Evolutionary conservation across 139 green algal genomes (phyloP).

Genomic region (Coelastrella sp.): DNA sequence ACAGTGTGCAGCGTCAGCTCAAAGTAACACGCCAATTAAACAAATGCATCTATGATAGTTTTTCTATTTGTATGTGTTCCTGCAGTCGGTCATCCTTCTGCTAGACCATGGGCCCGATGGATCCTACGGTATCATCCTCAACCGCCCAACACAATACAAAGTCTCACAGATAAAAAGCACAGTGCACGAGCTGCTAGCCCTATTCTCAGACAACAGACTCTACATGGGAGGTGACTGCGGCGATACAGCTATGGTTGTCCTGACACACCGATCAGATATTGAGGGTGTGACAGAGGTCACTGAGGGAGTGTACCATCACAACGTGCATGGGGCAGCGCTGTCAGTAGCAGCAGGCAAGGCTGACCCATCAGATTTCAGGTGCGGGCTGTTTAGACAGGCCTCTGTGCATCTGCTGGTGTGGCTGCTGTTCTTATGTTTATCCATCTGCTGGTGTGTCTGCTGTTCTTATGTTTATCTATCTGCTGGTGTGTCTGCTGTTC

Average conservation of each 20-base stretch:
- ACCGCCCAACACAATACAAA: conserved; percentile 46
- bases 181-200: conserved; percentile 23
- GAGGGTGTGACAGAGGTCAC: conserved; percentile 33
- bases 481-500: neutral
- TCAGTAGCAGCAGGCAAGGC: conserved; percentile 21
- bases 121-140: conserved; percentile 45
- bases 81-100: conserved; percentile 42
- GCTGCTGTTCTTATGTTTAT: neutral
- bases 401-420: neutral
- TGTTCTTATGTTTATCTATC: neutral
- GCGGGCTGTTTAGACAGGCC: neutral
- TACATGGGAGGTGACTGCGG: conserved; percentile 47
- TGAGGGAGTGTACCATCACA: conserved; percentile 37
- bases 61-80: neutral
- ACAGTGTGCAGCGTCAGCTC: too few relatives aligned
- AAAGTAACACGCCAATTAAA: too few relatives aligned
- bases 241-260: conserved; percentile 42
- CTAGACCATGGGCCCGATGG: conserved; percentile 47
- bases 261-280: conserved; percentile 37
- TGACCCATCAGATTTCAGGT: conserved; percentile 31
- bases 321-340: conserved; percentile 15
- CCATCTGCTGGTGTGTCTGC: neutral
- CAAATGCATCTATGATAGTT: too few relatives aligned
- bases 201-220: conserved; percentile 42
- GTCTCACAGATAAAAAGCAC: conserved; percentile 31